These are phyloP conservation scores for Chaetomiaceae sp. DNA, from an alignment of 2,329 filamentous ascomycete species.

Conservation along the genomic window DNA sequence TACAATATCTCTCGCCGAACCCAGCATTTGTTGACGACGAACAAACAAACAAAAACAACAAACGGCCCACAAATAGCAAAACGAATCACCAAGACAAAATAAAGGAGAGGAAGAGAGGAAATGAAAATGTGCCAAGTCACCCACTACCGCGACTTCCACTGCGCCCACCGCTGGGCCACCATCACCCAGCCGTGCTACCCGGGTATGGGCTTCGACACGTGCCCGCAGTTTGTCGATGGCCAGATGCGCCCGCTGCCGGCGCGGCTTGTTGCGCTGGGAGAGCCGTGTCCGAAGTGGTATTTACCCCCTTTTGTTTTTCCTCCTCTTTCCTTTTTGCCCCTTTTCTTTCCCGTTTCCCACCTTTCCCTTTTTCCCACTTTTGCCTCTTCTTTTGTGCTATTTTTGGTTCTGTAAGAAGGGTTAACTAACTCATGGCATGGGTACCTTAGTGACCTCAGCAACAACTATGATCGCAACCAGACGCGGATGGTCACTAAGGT, in stretches of 20 bases:
- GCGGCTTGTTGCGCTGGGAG: constrained; percentile 31
- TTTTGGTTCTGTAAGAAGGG: neutral
- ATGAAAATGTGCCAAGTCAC: constrained; percentile 44
- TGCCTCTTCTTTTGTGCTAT: no score
- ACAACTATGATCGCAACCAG: constrained; percentile 44
- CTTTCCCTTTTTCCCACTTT: neutral
- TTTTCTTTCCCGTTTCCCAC: neutral
- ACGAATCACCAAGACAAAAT: neutral
- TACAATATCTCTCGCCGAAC: no score
- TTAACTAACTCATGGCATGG: no score
- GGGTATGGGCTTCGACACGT: constrained; percentile 47
- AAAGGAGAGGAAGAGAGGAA: neutral
- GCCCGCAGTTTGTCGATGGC: constrained; percentile 36
- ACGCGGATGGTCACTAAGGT: constrained; percentile 43
- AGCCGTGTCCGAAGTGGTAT: constrained; percentile 39
- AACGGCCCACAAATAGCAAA: neutral
- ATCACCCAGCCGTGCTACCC: constrained; percentile 44
- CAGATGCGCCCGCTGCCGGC: constrained; percentile 34
- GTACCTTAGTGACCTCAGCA: constrained; percentile 30
- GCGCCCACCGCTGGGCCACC: constrained; percentile 49
- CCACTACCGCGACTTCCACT: constrained; percentile 44
- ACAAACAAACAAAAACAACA: neutral
- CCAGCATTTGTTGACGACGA: no score
- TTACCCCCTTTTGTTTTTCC: neutral
- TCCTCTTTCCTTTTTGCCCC: neutral